Percentiles rank a stretch among this genome's conserved stretches.
Evolutionary conservation across 495 filamentous ascomycete species (phyloP).

Genomic region (Hypoxylon lienhwacheense): DNA sequence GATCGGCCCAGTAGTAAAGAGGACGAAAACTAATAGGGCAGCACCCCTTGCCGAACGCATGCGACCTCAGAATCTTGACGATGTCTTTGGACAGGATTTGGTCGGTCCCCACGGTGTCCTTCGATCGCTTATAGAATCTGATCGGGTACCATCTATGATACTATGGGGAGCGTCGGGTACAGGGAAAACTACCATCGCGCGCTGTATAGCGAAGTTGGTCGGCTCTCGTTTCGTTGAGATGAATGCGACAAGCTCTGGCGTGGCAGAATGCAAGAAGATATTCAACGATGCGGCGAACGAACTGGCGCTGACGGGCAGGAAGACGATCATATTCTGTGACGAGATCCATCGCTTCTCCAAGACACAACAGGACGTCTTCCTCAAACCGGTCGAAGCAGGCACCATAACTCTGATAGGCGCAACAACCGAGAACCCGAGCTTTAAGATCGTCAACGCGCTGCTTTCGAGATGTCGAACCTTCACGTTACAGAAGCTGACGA

Average conservation of each 20-base stretch:
- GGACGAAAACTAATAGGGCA: constrained; percentile 65
- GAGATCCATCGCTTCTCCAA: constrained; percentile 96
- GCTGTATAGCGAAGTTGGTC: constrained; percentile 82
- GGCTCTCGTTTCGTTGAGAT: constrained; percentile 91
- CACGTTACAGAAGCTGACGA: constrained; percentile 72
- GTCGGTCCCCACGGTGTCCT: constrained; percentile 83
- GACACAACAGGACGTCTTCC: constrained; percentile 90
- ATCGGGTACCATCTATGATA: constrained; percentile 90
- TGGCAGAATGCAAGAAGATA: constrained; percentile 93
- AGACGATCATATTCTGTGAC: constrained; percentile 97
- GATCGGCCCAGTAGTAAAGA: constrained; percentile 53
- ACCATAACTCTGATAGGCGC: constrained; percentile 91
- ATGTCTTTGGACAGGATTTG: constrained; percentile 88
- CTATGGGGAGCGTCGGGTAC: constrained; percentile 91
- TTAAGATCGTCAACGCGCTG: constrained; percentile 88
- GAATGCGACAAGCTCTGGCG: constrained; percentile 86
- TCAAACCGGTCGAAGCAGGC: constrained; percentile 89
- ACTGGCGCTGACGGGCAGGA: constrained; percentile 75
- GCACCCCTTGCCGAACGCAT: constrained; percentile 92
- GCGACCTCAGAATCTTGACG: constrained; percentile 80
- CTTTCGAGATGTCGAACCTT: constrained; percentile 90
- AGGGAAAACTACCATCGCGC: constrained; percentile 94
- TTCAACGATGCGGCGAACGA: constrained; percentile 86
- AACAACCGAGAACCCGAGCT: constrained; percentile 95
- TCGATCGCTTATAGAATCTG: constrained; percentile 84